A percentile compares a stretch with the other conserved stretches of the same genome.
Conservation (phyloP, 129 eudicot genomes). For the Solidago caesia region DNA sequence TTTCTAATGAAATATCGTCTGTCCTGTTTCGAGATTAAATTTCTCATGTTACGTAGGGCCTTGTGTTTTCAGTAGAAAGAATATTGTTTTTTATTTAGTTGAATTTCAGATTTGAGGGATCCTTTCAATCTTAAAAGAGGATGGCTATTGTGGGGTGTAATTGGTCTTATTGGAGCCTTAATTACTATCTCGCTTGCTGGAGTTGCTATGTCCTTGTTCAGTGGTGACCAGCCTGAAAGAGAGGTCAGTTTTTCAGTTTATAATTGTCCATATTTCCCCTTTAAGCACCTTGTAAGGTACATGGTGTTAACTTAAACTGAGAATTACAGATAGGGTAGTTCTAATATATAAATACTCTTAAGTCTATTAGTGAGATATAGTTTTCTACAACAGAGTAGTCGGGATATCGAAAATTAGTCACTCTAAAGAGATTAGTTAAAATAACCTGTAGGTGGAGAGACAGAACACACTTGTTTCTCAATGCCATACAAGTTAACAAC, state of each 20-base stretch:
- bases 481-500: background rate
- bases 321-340: background rate
- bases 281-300: background rate
- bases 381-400: background rate
- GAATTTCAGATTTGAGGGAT: slow-evolving; percentile 65
- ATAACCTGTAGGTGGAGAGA: no score
- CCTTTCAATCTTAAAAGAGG: slow-evolving; percentile 88
- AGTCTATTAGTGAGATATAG: background rate
- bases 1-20: background rate
- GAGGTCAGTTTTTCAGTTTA: slow-evolving; percentile 53
- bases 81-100: background rate
- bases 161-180: slow-evolving; percentile 82
- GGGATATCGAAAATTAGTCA: background rate
- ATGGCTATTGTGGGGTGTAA: slow-evolving; percentile 95
- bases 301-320: background rate
- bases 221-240: slow-evolving; percentile 78
- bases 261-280: slow-evolving; percentile 2
- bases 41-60: background rate
- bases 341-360: background rate
- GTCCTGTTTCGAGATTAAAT: background rate
- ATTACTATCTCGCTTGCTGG: slow-evolving; percentile 76
- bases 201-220: slow-evolving; percentile 67
- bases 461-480: no score
- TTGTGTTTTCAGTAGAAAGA: background rate
- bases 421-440: no score